These are phyloP conservation scores for Gossypium arboreum DNA, from an alignment of 345 rosid species.

Conservation along the genomic window DNA sequence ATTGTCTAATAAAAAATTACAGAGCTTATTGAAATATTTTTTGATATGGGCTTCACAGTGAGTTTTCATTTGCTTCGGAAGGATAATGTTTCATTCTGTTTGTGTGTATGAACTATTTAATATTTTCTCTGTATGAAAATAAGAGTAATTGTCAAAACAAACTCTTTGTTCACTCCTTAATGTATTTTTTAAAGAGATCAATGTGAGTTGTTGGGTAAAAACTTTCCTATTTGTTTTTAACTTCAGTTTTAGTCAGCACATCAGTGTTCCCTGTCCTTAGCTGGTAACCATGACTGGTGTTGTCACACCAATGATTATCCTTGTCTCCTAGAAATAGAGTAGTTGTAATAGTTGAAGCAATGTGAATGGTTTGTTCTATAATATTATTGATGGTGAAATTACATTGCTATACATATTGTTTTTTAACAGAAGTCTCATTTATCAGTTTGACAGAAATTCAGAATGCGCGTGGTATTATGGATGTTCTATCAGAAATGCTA, in stretches of 20 bases:
- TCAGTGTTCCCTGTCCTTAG: neutral
- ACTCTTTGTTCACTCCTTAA: neutral
- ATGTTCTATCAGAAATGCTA: conserved; percentile 96
- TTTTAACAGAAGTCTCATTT: conserved; percentile 32
- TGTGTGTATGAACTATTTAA: neutral
- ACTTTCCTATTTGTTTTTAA: neutral
- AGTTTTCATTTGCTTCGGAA: neutral
- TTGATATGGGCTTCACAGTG: neutral
- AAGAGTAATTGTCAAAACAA: neutral
- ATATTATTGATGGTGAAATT: conserved; percentile 7
- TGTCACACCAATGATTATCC: neutral
- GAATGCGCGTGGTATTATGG: conserved; percentile 97
- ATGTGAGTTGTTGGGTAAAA: neutral
- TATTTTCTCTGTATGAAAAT: neutral
- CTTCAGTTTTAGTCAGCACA: neutral
- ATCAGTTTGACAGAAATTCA: conserved; percentile 92
- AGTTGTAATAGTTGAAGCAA: conserved; percentile 9
- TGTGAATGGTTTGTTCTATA: neutral
- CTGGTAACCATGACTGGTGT: neutral
- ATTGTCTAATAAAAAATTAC: neutral
- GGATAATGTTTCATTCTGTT: conserved; percentile 3
- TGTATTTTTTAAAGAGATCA: neutral
- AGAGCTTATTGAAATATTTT: neutral
- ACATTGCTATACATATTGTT: conserved; percentile 6
- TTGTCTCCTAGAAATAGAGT: neutral